These are phyloP conservation scores for Helichrysum umbraculigerum DNA, from an alignment of 129 eudicot species.

Conservation along the genomic window DNA sequence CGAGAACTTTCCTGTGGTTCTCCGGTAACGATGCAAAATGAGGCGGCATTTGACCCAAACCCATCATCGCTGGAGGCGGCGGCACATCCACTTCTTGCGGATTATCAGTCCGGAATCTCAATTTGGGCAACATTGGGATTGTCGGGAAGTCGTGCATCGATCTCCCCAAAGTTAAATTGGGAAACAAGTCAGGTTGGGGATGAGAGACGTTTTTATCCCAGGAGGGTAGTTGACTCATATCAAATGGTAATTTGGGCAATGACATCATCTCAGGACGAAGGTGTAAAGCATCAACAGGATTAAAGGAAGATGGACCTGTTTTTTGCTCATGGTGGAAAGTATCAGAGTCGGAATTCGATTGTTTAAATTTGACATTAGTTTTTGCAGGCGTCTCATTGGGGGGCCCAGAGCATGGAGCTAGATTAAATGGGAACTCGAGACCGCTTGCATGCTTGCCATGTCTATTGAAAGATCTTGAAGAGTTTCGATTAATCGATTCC, in stretches of 20 bases:
- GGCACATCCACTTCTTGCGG: constrained; percentile 52
- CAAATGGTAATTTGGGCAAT: constrained; percentile 68
- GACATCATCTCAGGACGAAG: constrained; percentile 34
- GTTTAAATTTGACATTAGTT: constrained; percentile 35
- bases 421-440: constrained; percentile 56
- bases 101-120: constrained; percentile 41
- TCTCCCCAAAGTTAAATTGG: constrained; percentile 64
- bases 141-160: constrained; percentile 44
- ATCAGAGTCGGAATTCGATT: constrained; percentile 37
- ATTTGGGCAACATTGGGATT: constrained; percentile 63
- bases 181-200: constrained; percentile 55
- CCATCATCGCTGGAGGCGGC: constrained; percentile 38
- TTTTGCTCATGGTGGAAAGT: constrained; percentile 34
- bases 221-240: constrained; percentile 51
- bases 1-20: constrained; percentile 86
- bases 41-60: constrained; percentile 58
- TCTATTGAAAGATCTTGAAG: constrained; percentile 44
- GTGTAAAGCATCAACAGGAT: constrained; percentile 31
- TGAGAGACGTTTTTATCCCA: constrained; percentile 37
- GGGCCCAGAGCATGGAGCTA: constrained; percentile 38
- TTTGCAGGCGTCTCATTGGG: constrained; percentile 38
- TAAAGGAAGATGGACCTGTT: constrained; percentile 37
- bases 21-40: constrained; percentile 66
- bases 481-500: constrained; percentile 49
- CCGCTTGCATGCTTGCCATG: constrained; percentile 45